Conservation (phyloP, 371 early-diverging fungal species). For the Zychaea mexicana region DNA sequence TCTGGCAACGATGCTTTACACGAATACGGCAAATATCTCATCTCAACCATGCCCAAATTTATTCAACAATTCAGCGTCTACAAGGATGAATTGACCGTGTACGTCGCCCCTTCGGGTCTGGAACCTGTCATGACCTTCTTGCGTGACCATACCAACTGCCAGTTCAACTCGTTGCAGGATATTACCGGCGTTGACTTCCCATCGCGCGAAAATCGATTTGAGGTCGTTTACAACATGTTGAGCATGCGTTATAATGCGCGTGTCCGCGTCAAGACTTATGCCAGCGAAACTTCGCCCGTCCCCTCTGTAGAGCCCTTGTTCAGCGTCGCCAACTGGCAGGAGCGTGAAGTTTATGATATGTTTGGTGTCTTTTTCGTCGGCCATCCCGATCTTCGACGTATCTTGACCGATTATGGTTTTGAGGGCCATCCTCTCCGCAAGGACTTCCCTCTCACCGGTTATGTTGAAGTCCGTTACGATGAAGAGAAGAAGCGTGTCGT, state of each 20-base stretch:
- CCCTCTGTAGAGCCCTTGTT: slow-evolving; percentile 80
- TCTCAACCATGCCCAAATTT: slow-evolving; percentile 88
- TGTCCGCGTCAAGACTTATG: slow-evolving; percentile 96
- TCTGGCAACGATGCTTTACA: slow-evolving; percentile 65
- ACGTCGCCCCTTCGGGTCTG: slow-evolving; percentile 84
- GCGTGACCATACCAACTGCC: slow-evolving; percentile 91
- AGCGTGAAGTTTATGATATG: slow-evolving; percentile 98
- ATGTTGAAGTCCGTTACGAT: slow-evolving; percentile 94
- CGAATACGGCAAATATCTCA: slow-evolving; percentile 90
- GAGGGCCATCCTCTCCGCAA: slow-evolving; percentile 97
- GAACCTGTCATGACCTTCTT: slow-evolving; percentile 84
- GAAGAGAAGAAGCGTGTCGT: slow-evolving; percentile 97
- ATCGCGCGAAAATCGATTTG: slow-evolving; percentile 89
- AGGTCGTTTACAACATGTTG: slow-evolving; percentile 94
- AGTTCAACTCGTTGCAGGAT: slow-evolving; percentile 92
- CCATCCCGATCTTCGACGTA: slow-evolving; percentile 96
- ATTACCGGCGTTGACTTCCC: slow-evolving; percentile 93
- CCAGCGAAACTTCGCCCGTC: slow-evolving; percentile 89
- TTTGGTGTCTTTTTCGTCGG: slow-evolving; percentile 95
- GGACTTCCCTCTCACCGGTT: slow-evolving; percentile 97
- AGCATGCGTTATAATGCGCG: slow-evolving; percentile 90
- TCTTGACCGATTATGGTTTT: slow-evolving; percentile 98
- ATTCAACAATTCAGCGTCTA: slow-evolving; percentile 96
- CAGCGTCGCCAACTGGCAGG: slow-evolving; percentile 95
- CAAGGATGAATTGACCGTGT: slow-evolving; percentile 96